A percentile compares a stretch with the other conserved stretches of the same genome.
These are phyloP conservation scores for Penicillium chermesinum DNA, from an alignment of 495 filamentous ascomycete genomes.

Conservation along the genomic window DNA sequence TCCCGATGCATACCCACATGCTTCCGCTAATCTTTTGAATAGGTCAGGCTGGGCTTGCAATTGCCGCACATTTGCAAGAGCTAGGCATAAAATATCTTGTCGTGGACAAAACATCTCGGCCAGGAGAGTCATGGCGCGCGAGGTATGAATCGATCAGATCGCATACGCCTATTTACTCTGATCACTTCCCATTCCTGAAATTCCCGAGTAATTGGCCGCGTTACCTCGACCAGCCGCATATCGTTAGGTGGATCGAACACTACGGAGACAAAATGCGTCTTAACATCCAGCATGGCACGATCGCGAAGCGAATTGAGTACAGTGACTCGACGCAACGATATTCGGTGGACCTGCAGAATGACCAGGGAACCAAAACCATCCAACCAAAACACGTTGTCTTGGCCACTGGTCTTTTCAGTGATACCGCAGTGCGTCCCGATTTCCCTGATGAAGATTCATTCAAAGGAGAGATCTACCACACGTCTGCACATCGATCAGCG, in stretches of 20 bases:
- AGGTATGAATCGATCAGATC: slow-evolving; percentile 1
- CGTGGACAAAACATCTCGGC: slow-evolving; percentile 1
- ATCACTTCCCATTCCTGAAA: slow-evolving; percentile 2
- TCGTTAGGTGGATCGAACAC: slow-evolving; percentile 1
- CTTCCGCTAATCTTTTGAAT: too few relatives aligned
- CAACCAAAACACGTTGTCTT: slow-evolving; percentile 3
- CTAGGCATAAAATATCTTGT: slow-evolving; percentile 2
- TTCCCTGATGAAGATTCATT: slow-evolving; percentile 1
- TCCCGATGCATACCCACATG: neutral
- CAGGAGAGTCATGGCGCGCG: neutral
- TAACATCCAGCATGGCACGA: neutral
- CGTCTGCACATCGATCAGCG: neutral
- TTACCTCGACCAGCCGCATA: neutral
- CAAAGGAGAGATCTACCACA: slow-evolving; percentile 4
- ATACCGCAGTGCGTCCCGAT: neutral
- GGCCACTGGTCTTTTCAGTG: neutral
- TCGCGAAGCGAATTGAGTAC: slow-evolving; percentile 2
- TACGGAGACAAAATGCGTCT: neutral
- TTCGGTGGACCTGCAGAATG: neutral
- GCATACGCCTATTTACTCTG: neutral
- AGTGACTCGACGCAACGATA: neutral
- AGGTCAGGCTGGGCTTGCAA: neutral
- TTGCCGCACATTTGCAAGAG: slow-evolving; percentile 1
- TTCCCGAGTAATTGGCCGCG: neutral
- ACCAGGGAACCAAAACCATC: neutral